phyloP scores from a whole-genome alignment of 1,139 yeast species.

The Protomyces gravidus region DNA sequence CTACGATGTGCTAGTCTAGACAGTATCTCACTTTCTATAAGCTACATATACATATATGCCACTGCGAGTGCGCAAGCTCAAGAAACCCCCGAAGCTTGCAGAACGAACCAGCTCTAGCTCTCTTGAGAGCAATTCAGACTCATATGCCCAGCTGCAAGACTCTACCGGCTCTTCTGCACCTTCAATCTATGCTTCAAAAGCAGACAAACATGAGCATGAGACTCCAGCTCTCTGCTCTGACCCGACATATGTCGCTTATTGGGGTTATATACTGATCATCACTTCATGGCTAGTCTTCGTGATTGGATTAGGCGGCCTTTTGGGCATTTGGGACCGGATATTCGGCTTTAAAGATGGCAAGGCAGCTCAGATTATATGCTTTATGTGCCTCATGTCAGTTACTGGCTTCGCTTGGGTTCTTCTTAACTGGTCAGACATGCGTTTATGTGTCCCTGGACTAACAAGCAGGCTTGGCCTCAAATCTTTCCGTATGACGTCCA shows the following conservation, averaged over 20 bases:
- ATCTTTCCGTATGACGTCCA: not conserved
- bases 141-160: not conserved
- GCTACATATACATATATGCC: too few relatives aligned
- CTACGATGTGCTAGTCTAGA: too few relatives aligned
- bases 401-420: conserved; percentile 1
- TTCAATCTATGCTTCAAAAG: not conserved
- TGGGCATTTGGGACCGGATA: not conserved
- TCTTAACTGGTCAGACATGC: not conserved
- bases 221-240: not conserved
- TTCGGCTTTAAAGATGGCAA: not conserved
- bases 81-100: not conserved
- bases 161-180: not conserved
- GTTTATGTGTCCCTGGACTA: not conserved
- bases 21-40: too few relatives aligned
- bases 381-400: not conserved
- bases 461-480: not conserved
- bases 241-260: not conserved
- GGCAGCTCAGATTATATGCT: not conserved
- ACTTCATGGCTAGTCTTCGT: not conserved
- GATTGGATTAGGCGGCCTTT: not conserved
- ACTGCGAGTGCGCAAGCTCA: not conserved
- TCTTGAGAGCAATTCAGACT: not conserved
- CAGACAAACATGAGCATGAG: not conserved
- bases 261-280: not conserved
- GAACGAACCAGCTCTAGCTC: not conserved